Conservation (phyloP, 495 filamentous ascomycete species). For the Alectoria sarmentosa region DNA sequence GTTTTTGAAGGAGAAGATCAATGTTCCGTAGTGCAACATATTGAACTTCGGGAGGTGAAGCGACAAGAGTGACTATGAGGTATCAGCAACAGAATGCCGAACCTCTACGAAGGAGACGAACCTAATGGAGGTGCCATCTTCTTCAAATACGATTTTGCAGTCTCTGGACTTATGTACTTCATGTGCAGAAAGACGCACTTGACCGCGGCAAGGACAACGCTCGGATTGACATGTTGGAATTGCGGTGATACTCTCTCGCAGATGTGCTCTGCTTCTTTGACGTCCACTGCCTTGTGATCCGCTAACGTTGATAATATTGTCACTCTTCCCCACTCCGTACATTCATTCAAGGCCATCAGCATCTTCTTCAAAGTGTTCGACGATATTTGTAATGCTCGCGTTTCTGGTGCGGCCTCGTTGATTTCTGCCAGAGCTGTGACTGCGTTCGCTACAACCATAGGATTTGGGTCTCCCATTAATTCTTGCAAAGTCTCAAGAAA, state of each 20-base stretch:
- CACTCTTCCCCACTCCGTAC: constrained; percentile 97
- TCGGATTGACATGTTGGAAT: constrained; percentile 97
- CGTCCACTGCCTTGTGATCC: constrained; percentile 75
- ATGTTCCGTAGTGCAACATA: constrained; percentile 96
- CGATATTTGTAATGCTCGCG: constrained; percentile 74
- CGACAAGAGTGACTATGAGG: constrained; percentile 77
- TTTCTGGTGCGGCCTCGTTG: constrained; percentile 82
- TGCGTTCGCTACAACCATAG: constrained; percentile 97
- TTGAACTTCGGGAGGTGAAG: constrained; percentile 93
- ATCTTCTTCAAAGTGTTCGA: constrained; percentile 82
- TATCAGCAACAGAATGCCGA: constrained; percentile 26
- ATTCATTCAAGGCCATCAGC: constrained; percentile 95
- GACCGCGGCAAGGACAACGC: constrained; percentile 92
- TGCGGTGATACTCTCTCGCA: constrained; percentile 94
- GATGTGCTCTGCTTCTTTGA: constrained; percentile 97
- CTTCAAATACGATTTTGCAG: constrained; percentile 75
- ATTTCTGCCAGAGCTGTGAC: constrained; percentile 94
- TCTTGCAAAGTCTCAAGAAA: constrained; percentile 96
- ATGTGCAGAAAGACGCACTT: constrained; percentile 98
- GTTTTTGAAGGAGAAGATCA: constrained; percentile 88
- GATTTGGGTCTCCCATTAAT: constrained; percentile 94
- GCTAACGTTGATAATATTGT: constrained; percentile 88
- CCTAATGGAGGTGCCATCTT: constrained; percentile 98
- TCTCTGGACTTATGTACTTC: constrained; percentile 70
- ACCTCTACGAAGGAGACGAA: constrained; percentile 33